Evolutionary conservation across 352 stramenopile species (phyloP).

Genomic region (Phytophthora vignae): DNA sequence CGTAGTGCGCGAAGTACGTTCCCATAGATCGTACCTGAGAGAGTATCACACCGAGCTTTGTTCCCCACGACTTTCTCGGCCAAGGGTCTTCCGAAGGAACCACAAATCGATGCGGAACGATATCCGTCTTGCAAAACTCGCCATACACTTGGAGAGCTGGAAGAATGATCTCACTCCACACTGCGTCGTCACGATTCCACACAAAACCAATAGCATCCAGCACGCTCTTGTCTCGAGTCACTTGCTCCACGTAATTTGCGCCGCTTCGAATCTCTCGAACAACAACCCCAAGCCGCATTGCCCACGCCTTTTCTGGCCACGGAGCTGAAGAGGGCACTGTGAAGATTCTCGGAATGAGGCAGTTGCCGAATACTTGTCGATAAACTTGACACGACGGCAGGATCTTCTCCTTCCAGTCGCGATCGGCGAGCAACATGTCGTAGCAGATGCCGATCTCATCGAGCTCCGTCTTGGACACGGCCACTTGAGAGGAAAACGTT

Average conservation of each 20-base stretch:
- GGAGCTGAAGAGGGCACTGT: not conserved
- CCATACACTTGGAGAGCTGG: not conserved
- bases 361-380: not conserved
- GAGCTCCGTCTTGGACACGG: not conserved
- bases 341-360: not conserved
- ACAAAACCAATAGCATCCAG: not conserved
- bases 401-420: not conserved
- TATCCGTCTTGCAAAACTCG: not conserved
- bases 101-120: not conserved
- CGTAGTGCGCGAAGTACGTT: not conserved
- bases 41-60: not conserved
- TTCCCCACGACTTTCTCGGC: not conserved
- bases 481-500: not conserved
- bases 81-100: not conserved
- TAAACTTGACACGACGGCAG: not conserved
- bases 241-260: not conserved
- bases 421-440: not conserved
- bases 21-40: not conserved
- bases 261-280: not conserved
- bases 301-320: not conserved
- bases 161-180: not conserved
- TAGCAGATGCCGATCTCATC: not conserved
- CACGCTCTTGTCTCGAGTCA: not conserved
- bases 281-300: not conserved
- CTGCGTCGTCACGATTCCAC: not conserved